phyloP scores from a whole-genome alignment of 176 grass and related monocot genomes.

The Eleusine indica region DNA sequence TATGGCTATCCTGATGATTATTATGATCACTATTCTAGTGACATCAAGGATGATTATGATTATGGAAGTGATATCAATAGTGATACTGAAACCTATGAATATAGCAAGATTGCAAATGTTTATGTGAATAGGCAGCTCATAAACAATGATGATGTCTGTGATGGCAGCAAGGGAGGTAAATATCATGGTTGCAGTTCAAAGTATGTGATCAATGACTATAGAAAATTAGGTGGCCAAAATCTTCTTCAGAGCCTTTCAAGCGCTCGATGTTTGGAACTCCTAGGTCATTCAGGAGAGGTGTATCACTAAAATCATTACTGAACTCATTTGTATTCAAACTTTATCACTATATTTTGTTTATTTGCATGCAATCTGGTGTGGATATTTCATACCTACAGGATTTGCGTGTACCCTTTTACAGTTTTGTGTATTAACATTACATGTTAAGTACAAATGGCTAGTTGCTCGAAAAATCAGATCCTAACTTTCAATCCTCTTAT shows the following conservation, averaged over 20 bases:
- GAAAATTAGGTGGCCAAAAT: conserved; percentile 20
- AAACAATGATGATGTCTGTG: neutral
- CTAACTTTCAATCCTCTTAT: no score
- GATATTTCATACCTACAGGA: neutral
- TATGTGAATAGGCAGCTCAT: neutral
- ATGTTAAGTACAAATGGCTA: neutral
- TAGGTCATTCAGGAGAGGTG: conserved; percentile 31
- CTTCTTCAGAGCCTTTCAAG: conserved; percentile 19
- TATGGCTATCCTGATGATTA: neutral
- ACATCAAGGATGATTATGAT: conserved; percentile 3
- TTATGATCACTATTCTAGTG: neutral
- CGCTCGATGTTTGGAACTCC: conserved; percentile 20
- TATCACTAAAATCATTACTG: neutral
- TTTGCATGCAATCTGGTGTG: neutral
- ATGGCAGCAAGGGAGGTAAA: neutral
- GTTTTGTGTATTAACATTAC: neutral
- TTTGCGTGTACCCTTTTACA: neutral
- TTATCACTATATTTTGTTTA: neutral
- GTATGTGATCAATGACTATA: conserved; percentile 8
- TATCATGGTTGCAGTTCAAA: conserved; percentile 15
- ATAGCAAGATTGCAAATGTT: conserved; percentile 41
- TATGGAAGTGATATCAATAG: conserved; percentile 42
- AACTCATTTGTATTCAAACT: neutral
- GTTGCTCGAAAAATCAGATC: neutral
- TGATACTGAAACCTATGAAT: conserved; percentile 31